These are phyloP conservation scores for Cenchrus fungigraminus DNA, from an alignment of 176 grass and related monocot species.

Conservation along the genomic window DNA sequence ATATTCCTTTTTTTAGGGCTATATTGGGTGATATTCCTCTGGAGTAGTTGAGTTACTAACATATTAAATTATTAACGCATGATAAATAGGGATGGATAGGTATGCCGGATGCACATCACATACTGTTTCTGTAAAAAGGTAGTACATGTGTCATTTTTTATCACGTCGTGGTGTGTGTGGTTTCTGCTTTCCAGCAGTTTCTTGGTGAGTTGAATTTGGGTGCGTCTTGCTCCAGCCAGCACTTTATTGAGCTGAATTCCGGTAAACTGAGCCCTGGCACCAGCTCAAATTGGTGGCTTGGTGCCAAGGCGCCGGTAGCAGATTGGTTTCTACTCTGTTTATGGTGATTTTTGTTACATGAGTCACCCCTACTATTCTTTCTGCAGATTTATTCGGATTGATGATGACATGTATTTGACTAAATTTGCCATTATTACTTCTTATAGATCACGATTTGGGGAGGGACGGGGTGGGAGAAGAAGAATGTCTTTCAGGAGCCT, in stretches of 20 bases:
- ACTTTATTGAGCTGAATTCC: neutral
- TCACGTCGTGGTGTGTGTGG: neutral
- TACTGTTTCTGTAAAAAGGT: too few species aligned
- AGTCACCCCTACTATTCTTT: neutral
- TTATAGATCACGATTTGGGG: constrained; percentile 11
- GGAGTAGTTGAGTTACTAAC: too few species aligned
- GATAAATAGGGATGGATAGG: too few species aligned
- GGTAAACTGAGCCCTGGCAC: constrained; percentile 5
- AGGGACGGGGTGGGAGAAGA: neutral
- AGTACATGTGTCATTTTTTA: too few species aligned
- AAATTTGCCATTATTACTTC: neutral
- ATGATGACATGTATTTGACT: neutral
- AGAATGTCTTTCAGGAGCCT: constrained; percentile 83
- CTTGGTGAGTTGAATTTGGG: constrained; percentile 10
- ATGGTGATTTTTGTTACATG: neutral
- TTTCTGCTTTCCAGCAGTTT: constrained; percentile 6
- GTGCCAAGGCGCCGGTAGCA: neutral
- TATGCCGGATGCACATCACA: too few species aligned
- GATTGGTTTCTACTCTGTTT: neutral
- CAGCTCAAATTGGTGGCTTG: constrained; percentile 19
- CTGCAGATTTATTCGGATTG: neutral
- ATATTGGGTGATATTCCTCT: too few species aligned
- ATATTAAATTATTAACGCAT: too few species aligned
- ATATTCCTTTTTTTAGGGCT: too few species aligned
- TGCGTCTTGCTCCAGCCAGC: neutral